Percentiles rank a stretch among this genome's conserved stretches.
phyloP scores from a whole-genome alignment of 805 yeast species.

The Schwanniomyces pseudopolymorphus region DNA sequence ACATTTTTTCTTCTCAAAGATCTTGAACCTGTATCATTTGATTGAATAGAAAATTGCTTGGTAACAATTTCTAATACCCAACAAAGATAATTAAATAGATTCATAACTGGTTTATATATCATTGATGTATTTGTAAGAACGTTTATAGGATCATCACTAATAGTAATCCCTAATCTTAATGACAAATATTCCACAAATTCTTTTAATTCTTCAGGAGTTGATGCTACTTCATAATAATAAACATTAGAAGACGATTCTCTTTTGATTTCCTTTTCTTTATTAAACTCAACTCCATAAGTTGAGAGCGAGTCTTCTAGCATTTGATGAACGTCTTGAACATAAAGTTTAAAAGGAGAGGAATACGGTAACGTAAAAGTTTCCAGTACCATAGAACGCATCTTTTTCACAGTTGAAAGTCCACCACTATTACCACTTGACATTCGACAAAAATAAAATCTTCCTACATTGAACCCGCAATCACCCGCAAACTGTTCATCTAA shows the following conservation, averaged over 20 bases:
- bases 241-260: conserved; percentile 8
- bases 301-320: conserved; percentile 27
- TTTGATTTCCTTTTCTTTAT: conserved; percentile 21
- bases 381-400: conserved; percentile 28
- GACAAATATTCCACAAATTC: conserved; percentile 24
- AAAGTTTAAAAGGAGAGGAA: conserved; percentile 35
- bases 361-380: conserved; percentile 6
- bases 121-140: conserved; percentile 16
- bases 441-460: conserved; percentile 38
- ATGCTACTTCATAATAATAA: conserved; percentile 39
- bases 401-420: conserved; percentile 33
- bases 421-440: conserved; percentile 36
- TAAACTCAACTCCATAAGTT: conserved; percentile 35
- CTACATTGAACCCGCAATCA: conserved; percentile 39
- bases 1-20: conserved; percentile 16
- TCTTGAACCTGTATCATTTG: conserved; percentile 9
- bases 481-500: conserved; percentile 37
- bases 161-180: conserved; percentile 17
- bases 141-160: not conserved
- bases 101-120: conserved; percentile 25
- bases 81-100: conserved; percentile 29
- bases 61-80: conserved; percentile 26
- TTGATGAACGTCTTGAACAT: conserved; percentile 40
- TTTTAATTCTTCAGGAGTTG: conserved; percentile 25
- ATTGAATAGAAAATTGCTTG: conserved; percentile 19